A percentile compares a stretch with the other conserved stretches of the same genome.
Conservation (phyloP, 75 land plant genomes). For the Larix kaempferi region DNA sequence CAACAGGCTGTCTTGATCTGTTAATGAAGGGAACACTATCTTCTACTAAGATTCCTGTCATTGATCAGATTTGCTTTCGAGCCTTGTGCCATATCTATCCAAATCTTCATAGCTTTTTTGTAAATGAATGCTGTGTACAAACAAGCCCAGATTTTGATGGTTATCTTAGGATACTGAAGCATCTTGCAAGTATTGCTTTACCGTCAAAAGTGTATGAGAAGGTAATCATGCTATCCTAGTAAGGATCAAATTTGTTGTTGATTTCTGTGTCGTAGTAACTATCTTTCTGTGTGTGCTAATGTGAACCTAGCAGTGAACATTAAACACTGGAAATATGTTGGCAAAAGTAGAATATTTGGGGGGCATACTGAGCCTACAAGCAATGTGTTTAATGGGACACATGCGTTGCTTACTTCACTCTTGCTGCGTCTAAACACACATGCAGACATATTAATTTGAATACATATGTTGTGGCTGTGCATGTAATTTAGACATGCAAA, state of each 20-base stretch:
- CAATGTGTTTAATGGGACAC: neutral
- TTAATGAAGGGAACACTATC: constrained; percentile 7
- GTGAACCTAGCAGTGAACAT: neutral
- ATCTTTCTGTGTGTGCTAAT: neutral
- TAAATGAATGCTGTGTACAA: constrained; percentile 53
- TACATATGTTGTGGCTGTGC: neutral
- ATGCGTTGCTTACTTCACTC: neutral
- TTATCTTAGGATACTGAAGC: constrained; percentile 50
- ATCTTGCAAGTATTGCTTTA: constrained; percentile 37
- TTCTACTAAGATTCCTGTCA: neutral
- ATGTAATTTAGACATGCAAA: neutral
- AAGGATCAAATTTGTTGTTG: neutral
- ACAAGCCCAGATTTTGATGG: constrained; percentile 43
- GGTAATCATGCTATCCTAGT: constrained; percentile 33
- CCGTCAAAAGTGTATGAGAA: constrained; percentile 61
- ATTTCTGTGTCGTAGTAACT: neutral
- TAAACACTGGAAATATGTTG: neutral
- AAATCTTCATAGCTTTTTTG: constrained; percentile 66
- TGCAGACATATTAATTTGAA: neutral
- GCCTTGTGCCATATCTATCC: constrained; percentile 52
- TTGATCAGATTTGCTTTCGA: constrained; percentile 8
- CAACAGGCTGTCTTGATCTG: constrained; percentile 43
- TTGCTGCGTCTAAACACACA: neutral
- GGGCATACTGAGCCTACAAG: neutral
- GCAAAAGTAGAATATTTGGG: neutral